phyloP scores from a whole-genome alignment of 83 land plant species.

The Diphasiastrum complanatum region DNA sequence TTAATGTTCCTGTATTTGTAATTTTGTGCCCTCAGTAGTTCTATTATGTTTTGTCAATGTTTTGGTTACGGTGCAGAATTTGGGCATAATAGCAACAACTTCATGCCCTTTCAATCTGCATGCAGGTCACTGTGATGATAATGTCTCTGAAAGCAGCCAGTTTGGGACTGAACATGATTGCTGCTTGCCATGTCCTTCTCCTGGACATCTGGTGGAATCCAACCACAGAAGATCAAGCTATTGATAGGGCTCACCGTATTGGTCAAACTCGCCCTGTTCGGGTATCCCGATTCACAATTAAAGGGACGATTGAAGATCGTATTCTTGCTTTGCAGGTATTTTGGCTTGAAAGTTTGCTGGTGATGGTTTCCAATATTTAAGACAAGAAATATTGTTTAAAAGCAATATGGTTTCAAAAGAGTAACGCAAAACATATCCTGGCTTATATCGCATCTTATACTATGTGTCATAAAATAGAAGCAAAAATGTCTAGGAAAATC shows the following conservation, averaged over 20 bases:
- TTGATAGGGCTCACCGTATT: conserved; percentile 95
- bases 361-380: not conserved
- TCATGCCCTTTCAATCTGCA: not conserved
- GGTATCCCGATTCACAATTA: conserved; percentile 83
- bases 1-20: no score
- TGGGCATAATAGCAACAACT: no score
- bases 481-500: no score
- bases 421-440: not conserved
- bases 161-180: conserved; percentile 88
- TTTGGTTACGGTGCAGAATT: no score
- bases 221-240: conserved; percentile 94
- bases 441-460: no score
- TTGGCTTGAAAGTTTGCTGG: not conserved
- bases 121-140: conserved; percentile 84
- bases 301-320: conserved; percentile 91
- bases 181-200: conserved; percentile 86
- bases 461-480: no score
- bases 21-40: no score
- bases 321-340: conserved; percentile 87
- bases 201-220: conserved; percentile 99
- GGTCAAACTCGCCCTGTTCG: conserved; percentile 89
- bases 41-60: no score
- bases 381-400: not conserved
- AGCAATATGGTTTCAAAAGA: not conserved
- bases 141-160: conserved; percentile 98